A percentile compares a stretch with the other conserved stretches of the same genome.
These are phyloP conservation scores for Nepenthes mirabilis DNA, from an alignment of 148 eudicot genomes.

Conservation along the genomic window DNA sequence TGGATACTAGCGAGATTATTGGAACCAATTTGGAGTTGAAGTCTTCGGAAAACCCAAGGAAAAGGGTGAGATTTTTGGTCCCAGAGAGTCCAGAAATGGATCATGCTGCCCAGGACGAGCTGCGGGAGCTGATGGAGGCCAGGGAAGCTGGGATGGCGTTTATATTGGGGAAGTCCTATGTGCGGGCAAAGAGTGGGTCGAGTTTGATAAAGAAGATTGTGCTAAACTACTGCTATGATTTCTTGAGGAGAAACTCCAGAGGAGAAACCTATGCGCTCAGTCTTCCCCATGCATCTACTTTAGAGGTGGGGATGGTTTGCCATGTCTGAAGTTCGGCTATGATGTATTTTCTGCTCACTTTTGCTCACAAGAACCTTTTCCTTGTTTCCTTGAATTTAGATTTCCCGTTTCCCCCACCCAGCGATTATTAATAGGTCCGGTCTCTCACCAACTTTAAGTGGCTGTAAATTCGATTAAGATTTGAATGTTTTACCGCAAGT, in stretches of 20 bases:
- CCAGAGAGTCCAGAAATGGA: conserved; percentile 69
- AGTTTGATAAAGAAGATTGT: conserved; percentile 56
- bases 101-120: conserved; percentile 35
- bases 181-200: conserved; percentile 76
- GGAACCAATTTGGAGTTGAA: conserved; percentile 15
- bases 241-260: conserved; percentile 77
- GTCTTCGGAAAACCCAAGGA: conserved; percentile 18
- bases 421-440: too few relatives aligned
- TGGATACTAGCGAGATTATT: conserved; percentile 5
- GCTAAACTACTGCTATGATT: conserved; percentile 73
- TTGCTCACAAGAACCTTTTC: too few relatives aligned
- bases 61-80: conserved; percentile 59
- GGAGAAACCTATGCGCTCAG: conserved; percentile 50
- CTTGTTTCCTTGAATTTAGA: too few relatives aligned
- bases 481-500: too few relatives aligned
- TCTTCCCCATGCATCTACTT: conserved; percentile 84
- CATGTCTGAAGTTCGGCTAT: conserved; percentile 28
- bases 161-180: conserved; percentile 77
- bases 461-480: too few relatives aligned
- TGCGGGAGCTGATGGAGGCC: conserved; percentile 78
- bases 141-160: conserved; percentile 83
- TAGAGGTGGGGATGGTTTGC: conserved; percentile 94
- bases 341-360: background rate
- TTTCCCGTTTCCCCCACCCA: too few relatives aligned
- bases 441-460: too few relatives aligned